Conservation (phyloP, 176 grass and related monocot genomes). For the Bolboschoenus planiculmis region DNA sequence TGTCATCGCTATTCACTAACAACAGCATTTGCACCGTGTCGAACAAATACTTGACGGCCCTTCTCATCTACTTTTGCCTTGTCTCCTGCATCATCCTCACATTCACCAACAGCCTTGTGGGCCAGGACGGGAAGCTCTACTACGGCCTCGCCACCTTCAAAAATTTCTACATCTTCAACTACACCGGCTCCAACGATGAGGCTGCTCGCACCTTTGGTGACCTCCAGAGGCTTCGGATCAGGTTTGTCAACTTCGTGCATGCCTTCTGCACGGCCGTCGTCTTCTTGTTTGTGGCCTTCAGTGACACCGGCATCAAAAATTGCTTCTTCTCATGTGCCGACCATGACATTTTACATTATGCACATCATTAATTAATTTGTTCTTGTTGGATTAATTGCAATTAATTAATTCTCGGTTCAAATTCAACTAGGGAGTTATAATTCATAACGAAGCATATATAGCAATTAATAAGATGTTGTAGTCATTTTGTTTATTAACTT, state of each 20-base stretch:
- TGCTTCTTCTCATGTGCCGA: no score
- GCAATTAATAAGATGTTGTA: no score
- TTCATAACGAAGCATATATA: no score
- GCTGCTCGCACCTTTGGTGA: background rate
- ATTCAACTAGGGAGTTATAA: no score
- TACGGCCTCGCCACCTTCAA: constrained; percentile 39
- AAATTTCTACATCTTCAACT: constrained; percentile 41
- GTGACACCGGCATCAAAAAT: constrained; percentile 8
- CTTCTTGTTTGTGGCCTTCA: constrained; percentile 38
- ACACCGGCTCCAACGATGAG: constrained; percentile 5
- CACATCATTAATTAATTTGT: no score
- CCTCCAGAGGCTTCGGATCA: constrained; percentile 5
- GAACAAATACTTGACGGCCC: constrained; percentile 29
- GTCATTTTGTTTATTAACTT: no score
- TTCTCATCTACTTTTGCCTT: constrained; percentile 22
- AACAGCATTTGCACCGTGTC: constrained; percentile 4
- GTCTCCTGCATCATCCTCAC: constrained; percentile 23
- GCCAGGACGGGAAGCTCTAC: constrained; percentile 41
- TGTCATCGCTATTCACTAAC: constrained; percentile 37
- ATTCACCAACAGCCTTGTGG: constrained; percentile 43
- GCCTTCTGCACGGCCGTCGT: constrained; percentile 14
- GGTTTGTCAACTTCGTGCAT: constrained; percentile 20
- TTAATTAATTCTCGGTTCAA: no score
- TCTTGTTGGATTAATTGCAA: no score
- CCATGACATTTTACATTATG: no score